Evolutionary conservation across 805 yeast species (phyloP), one percentile per base, ranked within the genome.

Genomic region (Cyberlindnera nakhonratchasimensis): DNA sequence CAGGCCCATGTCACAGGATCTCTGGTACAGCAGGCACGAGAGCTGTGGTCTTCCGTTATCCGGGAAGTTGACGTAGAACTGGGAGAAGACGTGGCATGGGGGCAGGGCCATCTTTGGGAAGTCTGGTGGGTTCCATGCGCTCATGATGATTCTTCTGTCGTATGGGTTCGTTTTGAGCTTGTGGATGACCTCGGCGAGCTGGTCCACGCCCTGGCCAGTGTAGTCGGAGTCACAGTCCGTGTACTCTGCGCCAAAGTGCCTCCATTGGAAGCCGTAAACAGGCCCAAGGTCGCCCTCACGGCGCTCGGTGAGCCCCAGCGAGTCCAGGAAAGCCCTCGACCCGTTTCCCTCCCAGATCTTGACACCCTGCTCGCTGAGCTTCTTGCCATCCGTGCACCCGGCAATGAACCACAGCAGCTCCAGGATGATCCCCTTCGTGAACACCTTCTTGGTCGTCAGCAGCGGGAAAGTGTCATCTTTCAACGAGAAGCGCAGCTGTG

Each of bases 311-410:
- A 93, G 73, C 1, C 98, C 99, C 28, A 89, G 66, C 4, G 78
- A 74, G 61, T 93, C 97, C 41, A 93, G 69, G 61, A 79, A 93
- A 63, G 88, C 96, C 47, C 97, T 72, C 28, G 96, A 86, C 10
- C 98, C 99, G 62, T 93, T 93, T 14, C 99, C 99, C 63, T 93
- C 99, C 99, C 99, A 93, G 42, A 93, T 93, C 58, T 80, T 90
- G n/a, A 93, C 95, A 26, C 96, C 96, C 52, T 82, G 76, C 3
- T 82, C 95, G 13, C 82, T 69, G 32, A 93, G 69, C 48, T 75
- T 71, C 51, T 82, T 84, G 28, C 93, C 95, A 60, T 91, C 95
- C 0, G 99, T 93, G 48, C 82, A 77, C 1, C 98, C 99, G 4
- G 79, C 71, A 8, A 93, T 75, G 58, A 93, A 93, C 99, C 99